Evolutionary conservation across 352 stramenopile species (phyloP), one percentile per base, ranked within the genome.

Genomic region (Phytophthora syringae): DNA sequence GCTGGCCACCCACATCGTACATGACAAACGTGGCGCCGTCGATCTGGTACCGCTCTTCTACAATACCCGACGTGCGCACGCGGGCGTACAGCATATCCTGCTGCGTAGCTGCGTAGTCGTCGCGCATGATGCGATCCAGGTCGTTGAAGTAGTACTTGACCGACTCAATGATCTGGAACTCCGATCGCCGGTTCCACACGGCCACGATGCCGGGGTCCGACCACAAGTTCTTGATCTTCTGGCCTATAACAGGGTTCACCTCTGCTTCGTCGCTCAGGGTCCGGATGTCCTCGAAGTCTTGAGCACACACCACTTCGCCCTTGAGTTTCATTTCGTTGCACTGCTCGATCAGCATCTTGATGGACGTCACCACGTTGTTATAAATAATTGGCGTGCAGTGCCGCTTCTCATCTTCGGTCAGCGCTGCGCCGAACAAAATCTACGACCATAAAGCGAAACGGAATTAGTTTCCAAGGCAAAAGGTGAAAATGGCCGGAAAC

Each of bases 71-170:
- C 37, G 96, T 99, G 52, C 95, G 82, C 47, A 98, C 94, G 48
- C 95, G 93, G n/a, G 95, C 94, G 65, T 97, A 95, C 22, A 99
- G 80, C 76, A 98, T 98, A 77, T 99, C 96, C 70, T 98, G 92
- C 69, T 98, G 90, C 4, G 82, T 98, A 24, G 93, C 89, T 44
- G 96, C 75, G 74, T 98, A 98, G 64, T 98, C 90, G 57, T 92
- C 83, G 36, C 79, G 76, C 86, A 97, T 98, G 77, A 98, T 98
- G 52, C 90, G 75, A 64, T 98, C 92, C 34, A 98, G 90, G 64
- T 98, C 88, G 60, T 97, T 96, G 76, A 99, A 98, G 76, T 98
- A 99, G 70, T 97, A 98, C 71, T 98, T 98, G 59, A 98, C 92
- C 43, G 95, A 98, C 67, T 99, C 97, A 64, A 98, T 93, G 70